Conservation (phyloP, 108 stramenopile species). For the Fragilariopsis cylindrus region DNA sequence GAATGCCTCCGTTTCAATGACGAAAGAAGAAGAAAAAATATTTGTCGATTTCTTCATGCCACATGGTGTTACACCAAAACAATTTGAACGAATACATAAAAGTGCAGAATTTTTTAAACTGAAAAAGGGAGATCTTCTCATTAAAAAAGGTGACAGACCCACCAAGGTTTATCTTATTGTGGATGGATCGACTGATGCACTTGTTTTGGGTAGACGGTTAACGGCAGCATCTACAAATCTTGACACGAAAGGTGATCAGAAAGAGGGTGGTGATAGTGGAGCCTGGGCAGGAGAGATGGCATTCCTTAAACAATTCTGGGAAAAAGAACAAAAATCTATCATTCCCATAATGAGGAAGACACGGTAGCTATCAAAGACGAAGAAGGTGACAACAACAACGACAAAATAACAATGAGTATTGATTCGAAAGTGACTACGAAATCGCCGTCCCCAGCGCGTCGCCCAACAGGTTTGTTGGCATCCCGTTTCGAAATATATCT, state of each 20-base stretch:
- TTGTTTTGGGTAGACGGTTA: slow-evolving; percentile 55
- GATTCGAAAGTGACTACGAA: neutral
- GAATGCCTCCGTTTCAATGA: slow-evolving; percentile 52
- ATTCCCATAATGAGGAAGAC: slow-evolving; percentile 14
- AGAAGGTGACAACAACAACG: slow-evolving; percentile 2
- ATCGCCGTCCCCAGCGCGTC: neutral
- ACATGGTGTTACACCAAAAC: slow-evolving; percentile 82
- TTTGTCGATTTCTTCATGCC: slow-evolving; percentile 75
- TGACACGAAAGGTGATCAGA: slow-evolving; percentile 33
- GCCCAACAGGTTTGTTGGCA: neutral
- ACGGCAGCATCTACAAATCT: slow-evolving; percentile 54
- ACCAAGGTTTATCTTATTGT: slow-evolving; percentile 64
- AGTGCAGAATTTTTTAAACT: slow-evolving; percentile 38
- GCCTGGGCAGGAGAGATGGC: slow-evolving; percentile 89
- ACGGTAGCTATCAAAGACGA: neutral
- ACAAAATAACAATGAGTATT: neutral
- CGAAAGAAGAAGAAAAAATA: slow-evolving; percentile 50
- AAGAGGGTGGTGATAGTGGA: slow-evolving; percentile 74
- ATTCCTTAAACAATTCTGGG: slow-evolving; percentile 65
- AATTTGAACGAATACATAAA: slow-evolving; percentile 61
- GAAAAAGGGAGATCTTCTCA: slow-evolving; percentile 43
- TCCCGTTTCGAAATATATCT: slow-evolving; percentile 25
- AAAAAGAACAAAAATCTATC: slow-evolving; percentile 32
- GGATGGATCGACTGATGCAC: slow-evolving; percentile 61
- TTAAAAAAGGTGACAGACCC: slow-evolving; percentile 54